Evolutionary conservation across 768 basidiomycete species (phyloP).

Genomic region (Rhodotorula graminis): DNA sequence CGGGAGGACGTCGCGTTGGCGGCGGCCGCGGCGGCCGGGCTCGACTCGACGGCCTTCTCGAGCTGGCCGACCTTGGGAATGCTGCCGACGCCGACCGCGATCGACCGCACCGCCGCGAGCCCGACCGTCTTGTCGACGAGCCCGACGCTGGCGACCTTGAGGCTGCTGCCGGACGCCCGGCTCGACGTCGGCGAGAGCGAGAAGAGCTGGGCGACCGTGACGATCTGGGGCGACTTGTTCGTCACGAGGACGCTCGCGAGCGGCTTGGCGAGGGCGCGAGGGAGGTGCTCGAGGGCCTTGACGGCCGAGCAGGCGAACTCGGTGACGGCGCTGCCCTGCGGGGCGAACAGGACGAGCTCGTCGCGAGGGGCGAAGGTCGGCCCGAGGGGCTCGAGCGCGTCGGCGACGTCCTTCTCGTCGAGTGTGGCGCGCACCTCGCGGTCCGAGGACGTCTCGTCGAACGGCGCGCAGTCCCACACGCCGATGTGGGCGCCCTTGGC

Average conservation of each 20-base stretch:
- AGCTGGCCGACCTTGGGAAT: too few relatives aligned
- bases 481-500: slow-evolving; percentile 33
- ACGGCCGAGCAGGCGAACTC: not conserved
- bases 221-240: not conserved
- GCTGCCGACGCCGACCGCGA: not conserved
- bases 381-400: not conserved
- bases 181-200: not conserved
- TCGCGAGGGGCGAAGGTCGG: not conserved
- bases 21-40: not conserved
- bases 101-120: slow-evolving; percentile 14
- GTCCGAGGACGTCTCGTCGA: not conserved
- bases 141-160: slow-evolving; percentile 33
- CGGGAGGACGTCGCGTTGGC: too few relatives aligned
- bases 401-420: slow-evolving; percentile 28
- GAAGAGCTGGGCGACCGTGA: slow-evolving; percentile 14
- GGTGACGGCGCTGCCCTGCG: not conserved
- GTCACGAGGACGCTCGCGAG: slow-evolving; percentile 4
- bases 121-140: slow-evolving; percentile 31
- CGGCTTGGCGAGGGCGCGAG: not conserved
- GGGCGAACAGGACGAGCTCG: not conserved
- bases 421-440: not conserved
- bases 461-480: slow-evolving; percentile 31
- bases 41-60: too few relatives aligned
- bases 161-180: too few relatives aligned
- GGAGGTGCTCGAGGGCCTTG: not conserved